Percentiles rank a stretch among this genome's conserved stretches.
Evolutionary conservation across 2,329 filamentous ascomycete genomes (phyloP).

Genomic region (Leptographium procerum): DNA sequence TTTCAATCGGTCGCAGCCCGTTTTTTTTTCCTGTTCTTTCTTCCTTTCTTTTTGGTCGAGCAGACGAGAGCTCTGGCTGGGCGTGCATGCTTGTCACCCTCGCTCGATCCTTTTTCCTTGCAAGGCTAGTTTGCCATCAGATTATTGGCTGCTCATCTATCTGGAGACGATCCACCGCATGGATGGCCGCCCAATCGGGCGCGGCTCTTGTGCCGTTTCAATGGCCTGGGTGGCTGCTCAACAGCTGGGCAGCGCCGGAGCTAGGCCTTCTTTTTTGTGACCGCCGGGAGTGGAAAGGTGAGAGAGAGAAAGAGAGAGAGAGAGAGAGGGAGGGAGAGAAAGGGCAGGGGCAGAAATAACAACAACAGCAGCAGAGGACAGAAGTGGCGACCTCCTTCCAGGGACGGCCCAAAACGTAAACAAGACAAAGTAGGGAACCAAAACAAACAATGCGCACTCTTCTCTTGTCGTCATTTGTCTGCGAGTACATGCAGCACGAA

Average conservation of each 20-base stretch:
- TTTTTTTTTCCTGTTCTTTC: too few relatives aligned
- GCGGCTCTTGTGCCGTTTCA: not conserved
- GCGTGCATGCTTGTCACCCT: not conserved
- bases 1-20: not conserved
- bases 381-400: too few relatives aligned
- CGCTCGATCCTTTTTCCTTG: not conserved
- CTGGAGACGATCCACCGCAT: not conserved
- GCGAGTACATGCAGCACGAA: too few relatives aligned
- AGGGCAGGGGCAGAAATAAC: not conserved
- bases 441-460: not conserved
- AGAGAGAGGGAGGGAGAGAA: not conserved
- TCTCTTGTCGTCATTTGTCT: too few relatives aligned
- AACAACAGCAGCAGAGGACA: too few relatives aligned
- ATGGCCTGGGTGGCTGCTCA: not conserved
- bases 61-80: not conserved
- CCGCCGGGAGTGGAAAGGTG: not conserved
- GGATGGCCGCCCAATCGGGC: not conserved
- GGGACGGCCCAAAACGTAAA: not conserved
- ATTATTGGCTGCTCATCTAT: conserved; percentile 3
- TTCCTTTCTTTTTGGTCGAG: too few relatives aligned
- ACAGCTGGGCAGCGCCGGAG: not conserved
- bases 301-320: not conserved
- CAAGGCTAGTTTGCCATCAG: conserved; percentile 2
- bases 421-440: not conserved
- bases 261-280: not conserved